These are phyloP conservation scores for Botrytis paeoniae DNA, from an alignment of 2,329 filamentous ascomycete species.

Conservation along the genomic window DNA sequence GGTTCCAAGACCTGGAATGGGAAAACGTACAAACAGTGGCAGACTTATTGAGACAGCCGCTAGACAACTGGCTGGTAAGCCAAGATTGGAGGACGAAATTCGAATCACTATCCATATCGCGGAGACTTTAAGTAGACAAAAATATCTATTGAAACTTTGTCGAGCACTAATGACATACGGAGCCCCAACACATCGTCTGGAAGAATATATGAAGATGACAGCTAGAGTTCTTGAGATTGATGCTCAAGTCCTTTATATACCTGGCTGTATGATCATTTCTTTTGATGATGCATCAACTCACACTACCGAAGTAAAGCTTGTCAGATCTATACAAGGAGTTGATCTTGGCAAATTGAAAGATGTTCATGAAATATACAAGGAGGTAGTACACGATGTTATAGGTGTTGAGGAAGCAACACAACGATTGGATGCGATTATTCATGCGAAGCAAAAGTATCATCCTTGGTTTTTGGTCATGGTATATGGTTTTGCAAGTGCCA, in stretches of 20 bases:
- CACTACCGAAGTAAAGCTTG: constrained; percentile 76
- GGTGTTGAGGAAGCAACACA: constrained; percentile 67
- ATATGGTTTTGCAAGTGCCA: constrained; percentile 70
- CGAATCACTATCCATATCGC: constrained; percentile 59
- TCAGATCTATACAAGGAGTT: constrained; percentile 65
- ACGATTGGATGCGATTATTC: constrained; percentile 55
- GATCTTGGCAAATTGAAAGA: constrained; percentile 73
- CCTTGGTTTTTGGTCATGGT: constrained; percentile 56
- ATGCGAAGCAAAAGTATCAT: constrained; percentile 46
- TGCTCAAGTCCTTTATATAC: constrained; percentile 84
- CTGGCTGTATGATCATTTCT: constrained; percentile 90
- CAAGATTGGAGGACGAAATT: constrained; percentile 39
- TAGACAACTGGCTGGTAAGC: constrained; percentile 27
- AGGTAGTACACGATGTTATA: constrained; percentile 75
- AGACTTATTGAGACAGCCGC: constrained; percentile 30
- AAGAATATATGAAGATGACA: constrained; percentile 90
- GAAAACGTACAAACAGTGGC: constrained; percentile 31
- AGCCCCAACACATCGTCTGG: constrained; percentile 84
- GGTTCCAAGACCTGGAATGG: constrained; percentile 31
- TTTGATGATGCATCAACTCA: constrained; percentile 75
- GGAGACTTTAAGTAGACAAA: constrained; percentile 72
- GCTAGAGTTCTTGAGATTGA: constrained; percentile 86
- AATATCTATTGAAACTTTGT: constrained; percentile 81
- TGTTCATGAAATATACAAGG: constrained; percentile 74
- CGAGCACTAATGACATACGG: constrained; percentile 85